Percentiles rank a stretch among this genome's conserved stretches.
These are phyloP conservation scores for Corymbia maculata DNA, from an alignment of 345 rosid genomes.

Conservation along the genomic window DNA sequence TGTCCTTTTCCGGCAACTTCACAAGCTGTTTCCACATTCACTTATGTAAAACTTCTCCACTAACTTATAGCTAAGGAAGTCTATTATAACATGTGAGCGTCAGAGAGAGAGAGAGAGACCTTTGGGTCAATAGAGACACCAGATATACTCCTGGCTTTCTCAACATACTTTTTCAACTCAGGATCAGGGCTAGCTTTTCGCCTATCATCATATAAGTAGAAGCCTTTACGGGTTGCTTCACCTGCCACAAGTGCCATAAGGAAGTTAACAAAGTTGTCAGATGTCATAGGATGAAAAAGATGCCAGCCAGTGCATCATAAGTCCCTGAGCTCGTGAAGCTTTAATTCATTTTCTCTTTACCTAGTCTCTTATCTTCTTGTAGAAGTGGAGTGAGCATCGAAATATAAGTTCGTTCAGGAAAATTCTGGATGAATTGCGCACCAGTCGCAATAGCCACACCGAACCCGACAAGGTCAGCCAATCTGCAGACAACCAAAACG, in stretches of 20 bases:
- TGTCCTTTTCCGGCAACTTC: conserved; percentile 69
- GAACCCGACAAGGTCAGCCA: conserved; percentile 86
- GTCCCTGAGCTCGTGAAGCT: conserved; percentile 60
- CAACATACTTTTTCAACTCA: conserved; percentile 58
- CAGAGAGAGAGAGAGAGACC: conserved; percentile 31
- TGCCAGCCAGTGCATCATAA: conserved; percentile 63
- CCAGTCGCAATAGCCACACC: conserved; percentile 87
- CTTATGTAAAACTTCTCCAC: conserved; percentile 15
- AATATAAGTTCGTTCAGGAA: conserved; percentile 74
- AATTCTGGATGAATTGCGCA: conserved; percentile 65
- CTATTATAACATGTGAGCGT: neutral
- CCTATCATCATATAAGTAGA: conserved; percentile 70
- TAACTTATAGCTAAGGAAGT: neutral
- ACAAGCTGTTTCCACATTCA: conserved; percentile 34
- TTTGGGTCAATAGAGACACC: conserved; percentile 64
- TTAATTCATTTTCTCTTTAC: conserved; percentile 59
- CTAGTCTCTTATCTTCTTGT: conserved; percentile 94
- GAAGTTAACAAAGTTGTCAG: neutral
- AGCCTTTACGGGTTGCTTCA: conserved; percentile 78
- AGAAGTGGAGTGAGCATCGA: conserved; percentile 77
- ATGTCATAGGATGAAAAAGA: neutral
- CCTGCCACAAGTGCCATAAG: conserved; percentile 33
- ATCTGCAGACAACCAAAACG: conserved; percentile 27
- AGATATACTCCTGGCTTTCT: conserved; percentile 76
- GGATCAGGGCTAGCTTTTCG: conserved; percentile 93